These are phyloP conservation scores for Xylaria sp. DNA, from an alignment of 2,329 filamentous ascomycete species.

Conservation along the genomic window DNA sequence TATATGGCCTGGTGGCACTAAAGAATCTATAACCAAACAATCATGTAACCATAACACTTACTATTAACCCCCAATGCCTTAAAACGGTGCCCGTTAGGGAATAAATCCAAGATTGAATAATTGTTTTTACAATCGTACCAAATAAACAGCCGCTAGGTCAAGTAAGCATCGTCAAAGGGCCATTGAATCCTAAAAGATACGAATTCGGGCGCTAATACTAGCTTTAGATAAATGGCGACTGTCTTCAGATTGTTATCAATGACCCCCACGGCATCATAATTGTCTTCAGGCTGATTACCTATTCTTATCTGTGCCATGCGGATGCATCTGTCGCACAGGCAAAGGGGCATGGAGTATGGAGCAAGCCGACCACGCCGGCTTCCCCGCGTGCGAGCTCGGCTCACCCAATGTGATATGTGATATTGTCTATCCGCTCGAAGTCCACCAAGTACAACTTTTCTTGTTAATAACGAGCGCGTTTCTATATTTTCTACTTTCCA, in stretches of 20 bases:
- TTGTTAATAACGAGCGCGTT: not conserved
- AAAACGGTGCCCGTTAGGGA: not conserved
- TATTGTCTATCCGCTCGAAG: not conserved
- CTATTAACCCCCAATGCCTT: not conserved
- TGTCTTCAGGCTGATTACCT: not conserved
- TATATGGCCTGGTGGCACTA: not conserved
- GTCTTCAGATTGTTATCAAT: conserved; percentile 26
- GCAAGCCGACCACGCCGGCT: not conserved
- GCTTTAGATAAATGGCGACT: not conserved
- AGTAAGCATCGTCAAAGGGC: not conserved
- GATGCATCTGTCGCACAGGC: conserved; percentile 4
- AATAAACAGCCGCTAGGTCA: not conserved
- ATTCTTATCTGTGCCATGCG: not conserved
- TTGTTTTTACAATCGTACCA: not conserved
- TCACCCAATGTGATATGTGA: conserved; percentile 4
- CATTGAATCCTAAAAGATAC: not conserved
- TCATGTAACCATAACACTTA: not conserved
- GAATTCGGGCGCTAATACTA: not conserved
- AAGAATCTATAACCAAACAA: not conserved
- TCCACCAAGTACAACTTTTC: not conserved
- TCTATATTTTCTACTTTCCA: not conserved
- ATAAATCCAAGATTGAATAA: not conserved
- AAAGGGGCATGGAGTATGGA: not conserved
- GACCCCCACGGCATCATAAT: conserved; percentile 27
- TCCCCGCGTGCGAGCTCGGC: conserved; percentile 21